Percentiles rank a stretch among this genome's conserved stretches.
Conservation (phyloP, 2,329 filamentous ascomycete genomes). For the Raffaelea deltoideospora region DNA sequence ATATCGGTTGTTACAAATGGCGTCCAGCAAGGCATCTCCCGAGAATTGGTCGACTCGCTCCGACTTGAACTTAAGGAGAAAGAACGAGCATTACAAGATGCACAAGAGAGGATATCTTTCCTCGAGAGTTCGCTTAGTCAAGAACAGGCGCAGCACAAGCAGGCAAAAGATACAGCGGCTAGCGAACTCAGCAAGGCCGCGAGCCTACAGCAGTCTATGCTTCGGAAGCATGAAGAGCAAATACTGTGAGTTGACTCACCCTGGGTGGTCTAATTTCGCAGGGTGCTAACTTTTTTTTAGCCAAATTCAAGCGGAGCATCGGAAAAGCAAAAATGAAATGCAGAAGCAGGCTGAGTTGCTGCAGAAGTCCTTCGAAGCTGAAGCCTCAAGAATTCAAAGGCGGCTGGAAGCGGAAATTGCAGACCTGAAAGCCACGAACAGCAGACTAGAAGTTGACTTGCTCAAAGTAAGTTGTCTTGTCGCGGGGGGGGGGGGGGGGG, state of each 20-base stretch:
- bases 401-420: slow-evolving; percentile 44
- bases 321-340: slow-evolving; percentile 5
- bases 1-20: slow-evolving; percentile 67
- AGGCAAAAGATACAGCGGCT: slow-evolving; percentile 41
- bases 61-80: slow-evolving; percentile 64
- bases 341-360: slow-evolving; percentile 19
- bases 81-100: slow-evolving; percentile 33
- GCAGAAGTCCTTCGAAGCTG: slow-evolving; percentile 31
- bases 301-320: slow-evolving; percentile 12
- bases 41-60: slow-evolving; percentile 78
- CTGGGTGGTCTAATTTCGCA: not conserved
- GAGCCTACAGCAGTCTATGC: slow-evolving; percentile 19
- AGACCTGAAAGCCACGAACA: slow-evolving; percentile 46
- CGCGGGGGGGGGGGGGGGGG: too few species aligned
- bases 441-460: slow-evolving; percentile 45
- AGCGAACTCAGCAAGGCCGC: slow-evolving; percentile 33
- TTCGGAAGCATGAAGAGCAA: slow-evolving; percentile 54
- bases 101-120: slow-evolving; percentile 27
- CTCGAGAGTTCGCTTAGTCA: slow-evolving; percentile 47
- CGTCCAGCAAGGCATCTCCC: slow-evolving; percentile 78
- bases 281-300: not conserved
- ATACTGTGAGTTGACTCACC: slow-evolving; percentile 16
- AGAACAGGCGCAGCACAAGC: slow-evolving; percentile 57
- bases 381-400: slow-evolving; percentile 31
- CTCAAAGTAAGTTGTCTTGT: slow-evolving; percentile 31